Conservation (phyloP, 768 basidiomycete genomes). For the Lentinus tigrinus region DNA sequence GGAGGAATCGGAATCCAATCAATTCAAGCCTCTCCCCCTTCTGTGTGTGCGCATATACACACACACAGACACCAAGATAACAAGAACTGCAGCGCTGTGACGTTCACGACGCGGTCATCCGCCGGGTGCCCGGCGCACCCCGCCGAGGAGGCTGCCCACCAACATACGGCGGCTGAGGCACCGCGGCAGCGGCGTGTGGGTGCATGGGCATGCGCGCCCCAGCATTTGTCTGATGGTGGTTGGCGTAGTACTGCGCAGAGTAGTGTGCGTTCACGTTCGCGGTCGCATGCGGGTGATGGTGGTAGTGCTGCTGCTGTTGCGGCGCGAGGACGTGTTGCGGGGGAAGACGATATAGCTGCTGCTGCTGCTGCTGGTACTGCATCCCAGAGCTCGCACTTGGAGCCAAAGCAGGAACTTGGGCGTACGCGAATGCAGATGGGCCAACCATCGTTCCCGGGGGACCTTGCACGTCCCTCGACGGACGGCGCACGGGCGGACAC, state of each 20-base stretch:
- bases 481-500: slow-evolving; percentile 1
- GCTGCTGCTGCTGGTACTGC: background rate
- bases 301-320: background rate
- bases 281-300: too few species aligned
- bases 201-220: background rate
- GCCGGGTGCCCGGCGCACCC: slow-evolving; percentile 5
- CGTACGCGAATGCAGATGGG: background rate
- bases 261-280: background rate
- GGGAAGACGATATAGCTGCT: background rate
- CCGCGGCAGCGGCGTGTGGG: background rate
- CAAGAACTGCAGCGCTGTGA: too few species aligned
- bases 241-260: background rate
- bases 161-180: background rate
- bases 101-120: slow-evolving; percentile 14
- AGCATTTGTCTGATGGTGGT: background rate
- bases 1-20: too few species aligned
- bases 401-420: background rate
- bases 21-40: too few species aligned
- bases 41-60: too few species aligned
- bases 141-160: slow-evolving; percentile 4
- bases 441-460: background rate
- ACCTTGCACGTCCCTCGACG: background rate
- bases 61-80: too few species aligned
- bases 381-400: background rate
- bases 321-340: background rate